Evolutionary conservation across 139 green algal genomes (phyloP).

Genomic region (Ulvella scutata): DNA sequence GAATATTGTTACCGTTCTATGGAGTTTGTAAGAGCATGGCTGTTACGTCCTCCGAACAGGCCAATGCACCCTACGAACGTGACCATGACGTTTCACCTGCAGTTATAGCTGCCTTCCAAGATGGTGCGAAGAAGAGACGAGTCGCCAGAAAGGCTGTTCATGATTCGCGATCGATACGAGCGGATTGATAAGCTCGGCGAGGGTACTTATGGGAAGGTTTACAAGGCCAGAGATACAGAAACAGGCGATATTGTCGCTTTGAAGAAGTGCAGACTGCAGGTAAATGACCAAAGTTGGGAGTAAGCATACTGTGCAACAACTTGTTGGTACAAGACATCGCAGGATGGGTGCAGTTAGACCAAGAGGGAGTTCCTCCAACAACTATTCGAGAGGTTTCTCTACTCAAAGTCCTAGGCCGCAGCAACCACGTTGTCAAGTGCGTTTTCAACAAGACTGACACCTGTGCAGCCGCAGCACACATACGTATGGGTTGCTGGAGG

Average conservation of each 20-base stretch:
- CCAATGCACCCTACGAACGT: no score
- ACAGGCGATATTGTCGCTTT: conserved; percentile 79
- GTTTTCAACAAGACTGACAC: background rate
- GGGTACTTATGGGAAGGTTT: conserved; percentile 97
- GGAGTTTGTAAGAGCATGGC: no score
- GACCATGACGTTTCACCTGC: no score
- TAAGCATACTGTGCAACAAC: background rate
- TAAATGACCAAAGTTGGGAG: conserved; percentile 10
- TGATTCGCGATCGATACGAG: conserved; percentile 44
- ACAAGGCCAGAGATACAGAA: conserved; percentile 68
- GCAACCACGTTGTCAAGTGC: conserved; percentile 83
- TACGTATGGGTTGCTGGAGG: no score
- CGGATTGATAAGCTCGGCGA: conserved; percentile 70
- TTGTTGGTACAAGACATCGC: background rate
- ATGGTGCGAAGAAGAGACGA: background rate
- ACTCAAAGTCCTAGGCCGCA: conserved; percentile 85
- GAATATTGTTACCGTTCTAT: no score
- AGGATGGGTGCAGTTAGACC: conserved; percentile 66
- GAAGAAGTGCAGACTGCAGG: conserved; percentile 95
- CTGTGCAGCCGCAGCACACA: no score
- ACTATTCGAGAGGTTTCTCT: conserved; percentile 93
- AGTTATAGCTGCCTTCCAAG: background rate
- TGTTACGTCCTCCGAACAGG: no score
- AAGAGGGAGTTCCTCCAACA: conserved; percentile 94
- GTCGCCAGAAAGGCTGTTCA: background rate